Evolutionary conservation across 2,329 filamentous ascomycete species (phyloP), one percentile per base, ranked within the genome.

Genomic region (Cladosporium sp.): DNA sequence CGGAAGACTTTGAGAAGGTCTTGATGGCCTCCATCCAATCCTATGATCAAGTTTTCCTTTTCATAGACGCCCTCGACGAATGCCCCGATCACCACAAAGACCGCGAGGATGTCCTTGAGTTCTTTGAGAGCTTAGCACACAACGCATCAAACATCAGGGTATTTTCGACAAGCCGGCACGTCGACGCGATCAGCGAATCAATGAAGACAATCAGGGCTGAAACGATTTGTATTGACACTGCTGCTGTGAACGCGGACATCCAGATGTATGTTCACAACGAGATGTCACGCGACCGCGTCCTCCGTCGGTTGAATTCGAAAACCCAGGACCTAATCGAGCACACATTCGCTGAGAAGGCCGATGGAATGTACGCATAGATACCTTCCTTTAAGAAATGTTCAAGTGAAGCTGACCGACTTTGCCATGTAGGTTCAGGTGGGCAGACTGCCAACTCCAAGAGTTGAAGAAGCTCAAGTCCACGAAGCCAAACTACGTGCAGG

Each of bases 11-110:
- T 22, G 38, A 60, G 40, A 53, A 53, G 30, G 56, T 58, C 22
- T 43, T 62, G 41, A 29, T 43, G 9, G 20, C 42, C 9, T 56
- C 42, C 11, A 22, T 56, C 7, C 15, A 36, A 15, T 42, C 54
- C 27, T 54, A 50, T 40, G 47, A 37, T 57, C 64, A 27, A 43
- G 57, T 63, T 1, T 68, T 61, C 51, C 54, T 70, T 22, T 54
- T 64, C 1, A 39, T 70, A 12, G 66, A 69, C 55, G 15, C n/a
- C n/a, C 50, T 69, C n/a, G 65, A 70, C 36, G 66, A 69, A 49
- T 66, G 61, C 51, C 54, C 51, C 12, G 53, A 62, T 36, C 11
- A 27, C 7, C 18, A 54, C 27, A 42, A 51, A 15, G 36, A 52
- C 13, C 56, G 57, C 18, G 41, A 61, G 36, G 36, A 38, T 18